These are phyloP conservation scores for Naganishia vishniacii DNA, from an alignment of 768 basidiomycete genomes.

Conservation along the genomic window DNA sequence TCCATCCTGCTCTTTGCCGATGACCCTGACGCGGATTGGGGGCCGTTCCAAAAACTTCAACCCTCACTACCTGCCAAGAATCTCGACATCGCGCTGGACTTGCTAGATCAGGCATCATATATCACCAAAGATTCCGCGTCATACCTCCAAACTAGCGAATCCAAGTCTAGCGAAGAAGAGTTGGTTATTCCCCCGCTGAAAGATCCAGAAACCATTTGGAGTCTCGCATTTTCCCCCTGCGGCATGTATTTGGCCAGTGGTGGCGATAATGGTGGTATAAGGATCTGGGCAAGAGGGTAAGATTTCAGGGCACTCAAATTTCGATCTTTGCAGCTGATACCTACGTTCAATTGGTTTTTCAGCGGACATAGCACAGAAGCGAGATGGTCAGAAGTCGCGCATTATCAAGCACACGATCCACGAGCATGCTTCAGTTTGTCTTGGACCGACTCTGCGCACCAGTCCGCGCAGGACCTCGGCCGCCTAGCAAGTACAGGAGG, in stretches of 20 bases:
- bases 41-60: slow-evolving; percentile 67
- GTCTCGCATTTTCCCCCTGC: slow-evolving; percentile 68
- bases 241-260: slow-evolving; percentile 77
- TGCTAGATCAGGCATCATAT: slow-evolving; percentile 25
- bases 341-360: neutral
- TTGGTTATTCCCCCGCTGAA: slow-evolving; percentile 40
- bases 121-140: slow-evolving; percentile 12
- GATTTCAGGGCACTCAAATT: neutral
- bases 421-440: slow-evolving; percentile 25
- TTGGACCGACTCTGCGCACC: slow-evolving; percentile 62
- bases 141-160: slow-evolving; percentile 23
- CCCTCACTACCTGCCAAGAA: slow-evolving; percentile 33
- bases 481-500: slow-evolving; percentile 80
- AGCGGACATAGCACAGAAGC: slow-evolving; percentile 26
- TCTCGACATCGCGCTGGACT: neutral
- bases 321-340: neutral
- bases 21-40: slow-evolving; percentile 93
- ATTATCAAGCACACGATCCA: slow-evolving; percentile 42
- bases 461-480: slow-evolving; percentile 53
- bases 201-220: slow-evolving; percentile 75
- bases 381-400: slow-evolving; percentile 54
- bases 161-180: slow-evolving; percentile 27
- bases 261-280: slow-evolving; percentile 76
- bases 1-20: slow-evolving; percentile 89
- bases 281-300: slow-evolving; percentile 68